A percentile compares a stretch with the other conserved stretches of the same genome.
Evolutionary conservation across 2,329 filamentous ascomycete genomes (phyloP).

Genomic region (Diaporthe citriasiana): DNA sequence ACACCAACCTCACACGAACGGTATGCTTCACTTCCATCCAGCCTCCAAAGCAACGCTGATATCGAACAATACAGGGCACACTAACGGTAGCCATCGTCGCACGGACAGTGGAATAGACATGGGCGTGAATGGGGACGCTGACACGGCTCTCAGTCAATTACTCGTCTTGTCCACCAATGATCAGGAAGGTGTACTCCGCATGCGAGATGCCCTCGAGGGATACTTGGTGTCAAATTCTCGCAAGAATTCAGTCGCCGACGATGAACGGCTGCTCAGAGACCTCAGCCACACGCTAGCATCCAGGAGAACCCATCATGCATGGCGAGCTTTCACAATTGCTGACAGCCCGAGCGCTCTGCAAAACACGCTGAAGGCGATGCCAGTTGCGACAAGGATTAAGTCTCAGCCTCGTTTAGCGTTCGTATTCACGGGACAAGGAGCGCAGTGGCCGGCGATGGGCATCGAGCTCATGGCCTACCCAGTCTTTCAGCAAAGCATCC

Average conservation of each 20-base stretch:
- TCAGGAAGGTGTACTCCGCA: constrained; percentile 32
- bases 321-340: constrained; percentile 34
- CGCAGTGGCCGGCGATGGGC: constrained; percentile 47
- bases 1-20: background rate
- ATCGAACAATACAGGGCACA: background rate
- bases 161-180: constrained; percentile 37
- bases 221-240: constrained; percentile 19
- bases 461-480: constrained; percentile 42
- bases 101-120: constrained; percentile 27
- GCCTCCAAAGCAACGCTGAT: background rate
- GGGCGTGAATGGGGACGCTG: background rate
- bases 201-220: constrained; percentile 12
- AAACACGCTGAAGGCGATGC: constrained; percentile 2
- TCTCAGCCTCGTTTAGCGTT: constrained; percentile 37
- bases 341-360: constrained; percentile 7
- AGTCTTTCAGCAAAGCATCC: constrained; percentile 38
- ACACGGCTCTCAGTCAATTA: constrained; percentile 15
- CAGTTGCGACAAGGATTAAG: constrained; percentile 14
- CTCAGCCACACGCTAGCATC: constrained; percentile 31
- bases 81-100: constrained; percentile 5
- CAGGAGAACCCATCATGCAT: constrained; percentile 33
- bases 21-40: background rate
- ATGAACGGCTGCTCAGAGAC: constrained; percentile 24
- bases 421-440: constrained; percentile 45
- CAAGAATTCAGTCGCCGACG: background rate